Conservation (phyloP, 768 basidiomycete genomes). For the Boletus tylopilopsis region DNA sequence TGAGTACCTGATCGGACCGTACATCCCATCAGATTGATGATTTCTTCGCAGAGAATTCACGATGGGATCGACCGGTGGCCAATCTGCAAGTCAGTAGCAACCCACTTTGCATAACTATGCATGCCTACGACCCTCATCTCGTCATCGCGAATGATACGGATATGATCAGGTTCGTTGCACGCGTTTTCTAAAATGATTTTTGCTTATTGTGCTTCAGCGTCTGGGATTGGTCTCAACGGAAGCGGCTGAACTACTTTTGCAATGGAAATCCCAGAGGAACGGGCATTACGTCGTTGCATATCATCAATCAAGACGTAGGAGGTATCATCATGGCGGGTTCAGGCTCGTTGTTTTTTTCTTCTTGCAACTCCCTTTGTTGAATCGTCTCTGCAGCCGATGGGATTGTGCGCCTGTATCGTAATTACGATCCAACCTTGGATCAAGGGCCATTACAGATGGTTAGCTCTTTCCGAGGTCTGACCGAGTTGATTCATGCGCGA, state of each 20-base stretch:
- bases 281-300: slow-evolving; percentile 81
- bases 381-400: slow-evolving; percentile 69
- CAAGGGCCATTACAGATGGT: slow-evolving; percentile 85
- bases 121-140: slow-evolving; percentile 88
- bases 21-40: neutral
- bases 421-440: slow-evolving; percentile 76
- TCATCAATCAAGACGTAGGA: slow-evolving; percentile 95
- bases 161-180: slow-evolving; percentile 65
- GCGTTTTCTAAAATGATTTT: neutral
- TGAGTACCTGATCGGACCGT: slow-evolving; percentile 33
- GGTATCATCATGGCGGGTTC: slow-evolving; percentile 87
- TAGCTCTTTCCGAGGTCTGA: slow-evolving; percentile 86
- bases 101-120: slow-evolving; percentile 81
- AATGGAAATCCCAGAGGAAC: slow-evolving; percentile 85
- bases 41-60: slow-evolving; percentile 44
- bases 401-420: slow-evolving; percentile 84
- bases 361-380: neutral
- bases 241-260: slow-evolving; percentile 75
- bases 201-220: slow-evolving; percentile 48
- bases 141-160: slow-evolving; percentile 83
- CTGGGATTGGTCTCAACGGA: slow-evolving; percentile 89
- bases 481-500: slow-evolving; percentile 69
- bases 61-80: slow-evolving; percentile 73
- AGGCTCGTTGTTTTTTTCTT: slow-evolving; percentile 43
- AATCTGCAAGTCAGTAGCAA: slow-evolving; percentile 56